Evolutionary conservation across 2,329 filamentous ascomycete genomes (phyloP), one percentile per base, ranked within the genome.

Genomic region (Botrytis deweyae): DNA sequence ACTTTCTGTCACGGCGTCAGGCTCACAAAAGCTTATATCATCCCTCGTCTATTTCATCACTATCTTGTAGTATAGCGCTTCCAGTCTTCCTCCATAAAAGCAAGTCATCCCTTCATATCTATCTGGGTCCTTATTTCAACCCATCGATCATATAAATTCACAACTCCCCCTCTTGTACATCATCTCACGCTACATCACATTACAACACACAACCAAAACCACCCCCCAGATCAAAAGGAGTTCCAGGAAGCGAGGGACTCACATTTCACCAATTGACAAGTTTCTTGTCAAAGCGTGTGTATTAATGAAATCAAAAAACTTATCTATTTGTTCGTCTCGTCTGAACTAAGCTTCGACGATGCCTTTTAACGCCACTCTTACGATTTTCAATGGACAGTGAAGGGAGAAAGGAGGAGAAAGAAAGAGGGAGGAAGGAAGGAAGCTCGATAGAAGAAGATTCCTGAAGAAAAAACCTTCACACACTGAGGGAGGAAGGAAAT

Each of bases 311-410:
- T 12, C 8, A 44, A 44, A 64, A 64, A 20, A 14, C 12, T n/a
- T 18, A 64, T 29, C 25, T n/a, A 16, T 55, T 16, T 18, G 4
- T 44, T 63, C 25, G 62, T n/a, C 16, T 64, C 38, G 40, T 64
- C 62, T 20, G 38, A 64, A 64, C 25, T 20, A 29, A 42, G 18
- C n/a, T n/a, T 40, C 36, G 25, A 64, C 38, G 38, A 42, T 20
- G 4, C 62, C 25, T 42, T 18, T 44, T 55, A 58, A 58, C 66
- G 36, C 66, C 66, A 68, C 66, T 68, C 66, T 68, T 58, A 42
- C 49, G 66, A 68, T 22, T 64, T 42, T 42, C 36, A 14, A 38
- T 62, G 22, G 33, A 18, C 20, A 59, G 49, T 29, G 52, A 38
- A 33, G 38, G 38, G 8, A 68, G 44, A 46, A 22, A 46, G 7